Base-by-base conservation (phyloP, 805 yeast genomes). In the Priceomyces melissophilus region DNA sequence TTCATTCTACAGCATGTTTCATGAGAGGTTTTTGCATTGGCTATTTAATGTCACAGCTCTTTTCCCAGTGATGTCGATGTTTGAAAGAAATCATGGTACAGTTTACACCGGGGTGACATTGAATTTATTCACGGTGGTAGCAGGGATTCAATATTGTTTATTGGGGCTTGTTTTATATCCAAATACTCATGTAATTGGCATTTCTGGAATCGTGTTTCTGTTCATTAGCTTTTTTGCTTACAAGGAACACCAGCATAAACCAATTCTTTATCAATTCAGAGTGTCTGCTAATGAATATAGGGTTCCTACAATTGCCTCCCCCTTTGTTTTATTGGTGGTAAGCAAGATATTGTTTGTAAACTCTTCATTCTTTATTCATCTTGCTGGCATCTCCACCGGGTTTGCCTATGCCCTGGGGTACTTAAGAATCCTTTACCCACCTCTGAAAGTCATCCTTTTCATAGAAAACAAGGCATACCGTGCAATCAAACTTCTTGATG, bases 91-190 rank as follows among this genome's bases (percentile, higher is more conserved):
- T 15, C 83, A 87, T 53, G 97, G 96, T 4, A 87, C 97, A 0
- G 84, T 88, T 2, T 79, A 87, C 60, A 84, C 96, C 3, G 96
- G 95, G 3, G 69, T 89, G 35, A 81, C 88, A 11, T 66, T 89
- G 42, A 88, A 87, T 57, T 48, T 85, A 17, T 61, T 84, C 37
- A 86, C 95, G 2, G 80, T 83, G 1, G 60, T 78, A 3, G 74
- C 91, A 2, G 96, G 84, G 3, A 53, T 87, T 30, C 75, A 78
- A 34, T 83, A 76, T 61, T 75, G 84, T 49, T 17, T 77, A 6
- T 55, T 78, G 3, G 82, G 83, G 1, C 48, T 65, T 44, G 9
- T 68, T 4, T 63, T 84, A 11, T 79, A 68, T 44, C 84, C 85
- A 9, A 53, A 68, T 3, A 64, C 75, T 1, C 67, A 74, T 9